These are phyloP conservation scores for Trametes meyenii DNA, from an alignment of 768 basidiomycete species.

Conservation along the genomic window DNA sequence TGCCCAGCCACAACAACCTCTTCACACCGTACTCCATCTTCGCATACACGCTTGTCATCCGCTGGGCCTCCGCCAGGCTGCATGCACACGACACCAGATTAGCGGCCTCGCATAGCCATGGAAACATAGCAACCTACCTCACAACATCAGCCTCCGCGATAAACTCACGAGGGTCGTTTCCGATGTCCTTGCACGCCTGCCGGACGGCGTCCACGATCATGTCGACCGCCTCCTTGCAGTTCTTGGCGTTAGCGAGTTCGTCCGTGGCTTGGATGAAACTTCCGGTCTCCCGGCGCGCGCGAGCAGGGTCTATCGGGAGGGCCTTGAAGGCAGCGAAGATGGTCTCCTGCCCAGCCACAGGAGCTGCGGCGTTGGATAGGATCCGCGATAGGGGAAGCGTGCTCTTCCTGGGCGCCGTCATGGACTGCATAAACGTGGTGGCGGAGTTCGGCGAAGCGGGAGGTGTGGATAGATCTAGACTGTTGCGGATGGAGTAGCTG, in stretches of 20 bases:
- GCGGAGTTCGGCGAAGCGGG: slow-evolving; percentile 22
- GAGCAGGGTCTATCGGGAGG: slow-evolving; percentile 69
- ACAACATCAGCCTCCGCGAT: slow-evolving; percentile 75
- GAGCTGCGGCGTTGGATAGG: slow-evolving; percentile 42
- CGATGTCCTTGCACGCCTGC: slow-evolving; percentile 67
- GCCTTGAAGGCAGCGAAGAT: slow-evolving; percentile 80
- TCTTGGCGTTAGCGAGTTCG: slow-evolving; percentile 60
- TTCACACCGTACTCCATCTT: slow-evolving; percentile 96
- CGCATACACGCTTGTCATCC: slow-evolving; percentile 82
- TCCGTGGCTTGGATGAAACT: slow-evolving; percentile 61
- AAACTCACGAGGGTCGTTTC: slow-evolving; percentile 50
- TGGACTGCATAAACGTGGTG: slow-evolving; percentile 10
- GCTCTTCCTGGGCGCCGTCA: slow-evolving; percentile 22
- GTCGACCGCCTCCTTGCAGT: slow-evolving; percentile 77
- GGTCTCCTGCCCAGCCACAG: slow-evolving; percentile 38
- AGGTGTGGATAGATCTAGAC: slow-evolving; percentile 39
- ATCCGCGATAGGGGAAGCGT: slow-evolving; percentile 34
- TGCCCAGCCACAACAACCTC: slow-evolving; percentile 85
- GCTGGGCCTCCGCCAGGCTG: slow-evolving; percentile 81
- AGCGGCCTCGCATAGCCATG: slow-evolving; percentile 16
- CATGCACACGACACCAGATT: slow-evolving; percentile 18
- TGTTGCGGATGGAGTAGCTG: slow-evolving; percentile 87
- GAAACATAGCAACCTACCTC: slow-evolving; percentile 51
- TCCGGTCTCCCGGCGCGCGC: slow-evolving; percentile 49
- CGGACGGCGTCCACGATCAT: slow-evolving; percentile 72